Evolutionary conservation across 2,329 filamentous ascomycete genomes (phyloP).

Genomic region (Aureobasidium namibiae): DNA sequence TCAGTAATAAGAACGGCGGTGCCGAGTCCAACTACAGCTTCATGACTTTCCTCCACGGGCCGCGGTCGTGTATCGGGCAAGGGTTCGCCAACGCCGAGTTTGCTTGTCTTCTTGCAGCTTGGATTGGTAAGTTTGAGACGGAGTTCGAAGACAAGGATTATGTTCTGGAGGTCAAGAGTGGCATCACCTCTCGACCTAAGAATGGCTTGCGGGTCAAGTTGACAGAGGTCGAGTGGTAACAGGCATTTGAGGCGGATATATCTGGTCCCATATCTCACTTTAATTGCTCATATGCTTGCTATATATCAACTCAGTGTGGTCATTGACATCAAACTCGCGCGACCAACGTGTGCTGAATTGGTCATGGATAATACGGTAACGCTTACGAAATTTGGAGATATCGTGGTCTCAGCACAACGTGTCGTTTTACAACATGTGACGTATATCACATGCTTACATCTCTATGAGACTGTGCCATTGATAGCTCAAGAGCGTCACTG

Average conservation of each 20-base stretch:
- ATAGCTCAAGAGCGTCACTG: too few relatives aligned
- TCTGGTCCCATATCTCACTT: not conserved
- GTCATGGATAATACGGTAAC: too few relatives aligned
- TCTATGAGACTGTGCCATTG: too few relatives aligned
- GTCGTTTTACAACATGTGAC: too few relatives aligned
- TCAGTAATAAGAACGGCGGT: slow-evolving; percentile 54
- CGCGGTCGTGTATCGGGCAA: slow-evolving; percentile 76
- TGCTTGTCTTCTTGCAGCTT: slow-evolving; percentile 68
- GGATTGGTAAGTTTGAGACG: slow-evolving; percentile 67
- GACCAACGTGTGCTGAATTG: too few relatives aligned
- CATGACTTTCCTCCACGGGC: slow-evolving; percentile 79
- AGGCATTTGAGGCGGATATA: not conserved
- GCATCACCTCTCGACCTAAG: slow-evolving; percentile 63
- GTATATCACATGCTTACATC: too few relatives aligned
- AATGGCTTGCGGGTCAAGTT: slow-evolving; percentile 64
- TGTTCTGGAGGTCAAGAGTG: slow-evolving; percentile 58
- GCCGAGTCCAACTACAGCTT: slow-evolving; percentile 69
- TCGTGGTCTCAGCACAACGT: too few relatives aligned
- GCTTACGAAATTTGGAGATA: too few relatives aligned
- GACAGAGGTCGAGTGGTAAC: slow-evolving; percentile 57
- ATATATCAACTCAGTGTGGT: too few relatives aligned
- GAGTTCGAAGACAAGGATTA: slow-evolving; percentile 54
- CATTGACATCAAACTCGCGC: too few relatives aligned
- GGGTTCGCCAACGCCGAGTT: slow-evolving; percentile 78
- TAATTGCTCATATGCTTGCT: not conserved